phyloP scores from a whole-genome alignment of 164 flowering plant genomes.

The Vitis riparia region DNA sequence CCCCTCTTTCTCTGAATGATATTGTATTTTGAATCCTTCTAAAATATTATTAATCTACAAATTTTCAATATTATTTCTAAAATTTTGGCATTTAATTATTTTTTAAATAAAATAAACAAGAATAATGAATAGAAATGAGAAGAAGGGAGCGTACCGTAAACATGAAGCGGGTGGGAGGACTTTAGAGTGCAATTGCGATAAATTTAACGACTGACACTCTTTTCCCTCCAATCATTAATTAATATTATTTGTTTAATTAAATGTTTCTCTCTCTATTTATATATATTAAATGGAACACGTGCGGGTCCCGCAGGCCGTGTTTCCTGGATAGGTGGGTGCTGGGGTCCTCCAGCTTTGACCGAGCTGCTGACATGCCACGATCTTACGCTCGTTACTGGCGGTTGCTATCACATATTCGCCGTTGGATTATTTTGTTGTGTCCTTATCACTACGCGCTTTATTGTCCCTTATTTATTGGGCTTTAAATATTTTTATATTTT shows the following conservation, averaged over 20 bases:
- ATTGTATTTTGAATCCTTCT: too few species aligned
- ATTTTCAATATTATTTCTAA: too few species aligned
- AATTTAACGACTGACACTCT: too few species aligned
- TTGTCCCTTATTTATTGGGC: neutral
- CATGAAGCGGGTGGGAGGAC: too few species aligned
- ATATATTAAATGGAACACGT: neutral
- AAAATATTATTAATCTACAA: too few species aligned
- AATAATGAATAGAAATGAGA: too few species aligned
- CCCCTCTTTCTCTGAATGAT: neutral
- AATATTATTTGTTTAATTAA: neutral
- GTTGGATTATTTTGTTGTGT: neutral
- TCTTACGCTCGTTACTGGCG: neutral
- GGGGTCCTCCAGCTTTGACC: slow-evolving; percentile 13
- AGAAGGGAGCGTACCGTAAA: too few species aligned
- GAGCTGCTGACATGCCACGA: slow-evolving; percentile 6
- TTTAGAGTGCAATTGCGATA: too few species aligned
- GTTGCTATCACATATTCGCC: neutral
- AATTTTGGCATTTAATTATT: too few species aligned
- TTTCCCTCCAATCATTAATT: neutral
- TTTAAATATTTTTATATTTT: neutral
- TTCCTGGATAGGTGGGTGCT: slow-evolving; percentile 15
- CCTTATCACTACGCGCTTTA: neutral
- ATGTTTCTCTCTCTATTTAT: too few species aligned
- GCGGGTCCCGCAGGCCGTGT: slow-evolving; percentile 2
- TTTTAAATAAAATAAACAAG: too few species aligned